Evolutionary conservation across 768 basidiomycete genomes (phyloP).

Genomic region (Suillus weaverae): DNA sequence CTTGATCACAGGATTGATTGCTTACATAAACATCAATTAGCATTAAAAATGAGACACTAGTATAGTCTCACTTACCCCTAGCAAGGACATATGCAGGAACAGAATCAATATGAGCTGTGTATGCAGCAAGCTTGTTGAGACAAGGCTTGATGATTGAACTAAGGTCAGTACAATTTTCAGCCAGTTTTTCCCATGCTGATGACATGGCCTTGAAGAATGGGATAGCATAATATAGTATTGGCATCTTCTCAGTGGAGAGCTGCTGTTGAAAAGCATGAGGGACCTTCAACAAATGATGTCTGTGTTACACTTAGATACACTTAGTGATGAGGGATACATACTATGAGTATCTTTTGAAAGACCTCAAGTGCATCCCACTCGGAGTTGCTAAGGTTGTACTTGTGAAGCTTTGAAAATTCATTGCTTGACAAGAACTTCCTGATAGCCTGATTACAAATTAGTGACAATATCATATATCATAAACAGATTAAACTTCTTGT

Average conservation of each 20-base stretch:
- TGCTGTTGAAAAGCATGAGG: constrained; percentile 35
- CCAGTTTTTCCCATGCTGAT: constrained; percentile 20
- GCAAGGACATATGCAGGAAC: not conserved
- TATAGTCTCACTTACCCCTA: too few relatives aligned
- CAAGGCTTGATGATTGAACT: constrained; percentile 26
- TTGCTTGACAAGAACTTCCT: constrained; percentile 18
- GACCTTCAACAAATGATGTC: too few relatives aligned
- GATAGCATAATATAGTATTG: constrained; percentile 27
- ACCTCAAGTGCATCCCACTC: constrained; percentile 29
- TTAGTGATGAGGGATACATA: not conserved
- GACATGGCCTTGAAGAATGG: constrained; percentile 25
- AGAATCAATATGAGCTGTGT: constrained; percentile 17
- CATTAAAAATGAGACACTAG: too few relatives aligned
- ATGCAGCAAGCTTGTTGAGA: constrained; percentile 27
- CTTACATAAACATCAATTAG: too few relatives aligned
- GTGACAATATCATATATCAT: too few relatives aligned
- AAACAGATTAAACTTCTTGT: too few relatives aligned
- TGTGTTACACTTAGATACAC: not conserved
- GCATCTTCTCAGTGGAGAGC: constrained; percentile 31
- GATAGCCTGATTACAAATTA: constrained; percentile 21
- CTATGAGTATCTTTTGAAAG: constrained; percentile 25
- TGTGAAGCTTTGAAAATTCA: constrained; percentile 26
- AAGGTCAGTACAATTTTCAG: constrained; percentile 11
- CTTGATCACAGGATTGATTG: not conserved
- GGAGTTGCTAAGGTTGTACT: constrained; percentile 17